These are phyloP conservation scores for slime mould (Dictyostelium discoideum) DNA, from an alignment of 78 protist genomes.

Conservation along the genomic window DNA sequence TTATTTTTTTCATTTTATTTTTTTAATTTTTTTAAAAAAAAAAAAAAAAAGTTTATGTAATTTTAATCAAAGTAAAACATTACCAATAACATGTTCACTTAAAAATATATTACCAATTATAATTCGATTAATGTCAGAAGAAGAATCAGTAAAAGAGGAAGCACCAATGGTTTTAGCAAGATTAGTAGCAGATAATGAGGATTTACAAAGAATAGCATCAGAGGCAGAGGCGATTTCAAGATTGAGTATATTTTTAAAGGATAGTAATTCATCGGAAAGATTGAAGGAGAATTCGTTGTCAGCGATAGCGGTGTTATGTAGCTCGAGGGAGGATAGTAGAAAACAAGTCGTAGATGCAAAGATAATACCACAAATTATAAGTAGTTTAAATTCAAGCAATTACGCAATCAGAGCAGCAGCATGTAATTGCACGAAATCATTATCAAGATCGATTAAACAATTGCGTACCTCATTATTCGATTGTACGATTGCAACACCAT, in stretches of 20 bases:
- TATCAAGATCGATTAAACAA: conserved; percentile 73
- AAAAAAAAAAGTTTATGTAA: conserved; percentile 32
- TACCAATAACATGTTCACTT: conserved; percentile 12
- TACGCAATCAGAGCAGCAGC: conserved; percentile 80
- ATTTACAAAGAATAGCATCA: conserved; percentile 73
- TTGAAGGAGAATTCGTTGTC: conserved; percentile 53
- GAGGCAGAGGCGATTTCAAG: conserved; percentile 77
- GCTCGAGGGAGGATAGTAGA: conserved; percentile 67
- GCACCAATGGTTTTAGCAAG: conserved; percentile 74
- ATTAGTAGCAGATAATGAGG: conserved; percentile 65
- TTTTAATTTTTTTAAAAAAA: no score
- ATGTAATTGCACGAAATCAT: conserved; percentile 39
- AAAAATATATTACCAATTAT: conserved; percentile 57
- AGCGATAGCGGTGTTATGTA: conserved; percentile 79
- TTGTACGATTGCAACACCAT: conserved; percentile 57
- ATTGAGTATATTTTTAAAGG: conserved; percentile 55
- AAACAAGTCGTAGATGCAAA: conserved; percentile 75
- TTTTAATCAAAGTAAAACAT: conserved; percentile 45
- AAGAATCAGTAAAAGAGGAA: conserved; percentile 51
- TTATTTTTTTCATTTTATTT: background rate
- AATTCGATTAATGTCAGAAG: conserved; percentile 63
- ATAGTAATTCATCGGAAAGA: conserved; percentile 33
- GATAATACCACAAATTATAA: conserved; percentile 54
- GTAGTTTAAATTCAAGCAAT: background rate
- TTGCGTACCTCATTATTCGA: conserved; percentile 82